A percentile compares a stretch with the other conserved stretches of the same genome.
These are phyloP conservation scores for Pleurotus giganteus DNA, from an alignment of 768 basidiomycete genomes.

Conservation along the genomic window DNA sequence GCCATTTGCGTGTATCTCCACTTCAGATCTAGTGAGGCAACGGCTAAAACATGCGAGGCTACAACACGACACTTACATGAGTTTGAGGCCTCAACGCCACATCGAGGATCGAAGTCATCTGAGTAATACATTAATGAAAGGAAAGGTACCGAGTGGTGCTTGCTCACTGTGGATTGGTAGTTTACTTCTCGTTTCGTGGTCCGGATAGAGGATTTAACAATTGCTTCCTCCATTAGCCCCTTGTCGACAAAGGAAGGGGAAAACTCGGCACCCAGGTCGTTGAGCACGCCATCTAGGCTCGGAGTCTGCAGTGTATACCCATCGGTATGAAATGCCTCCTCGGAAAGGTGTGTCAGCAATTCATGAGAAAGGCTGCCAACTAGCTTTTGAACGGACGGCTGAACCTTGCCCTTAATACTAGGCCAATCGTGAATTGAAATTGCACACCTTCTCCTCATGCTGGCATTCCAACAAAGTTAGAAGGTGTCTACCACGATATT, in stretches of 20 bases:
- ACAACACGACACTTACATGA: slow-evolving; percentile 51
- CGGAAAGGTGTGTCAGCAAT: slow-evolving; percentile 54
- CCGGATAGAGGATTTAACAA: slow-evolving; percentile 40
- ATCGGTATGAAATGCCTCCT: slow-evolving; percentile 65
- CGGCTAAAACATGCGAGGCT: slow-evolving; percentile 8
- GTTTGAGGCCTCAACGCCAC: slow-evolving; percentile 61
- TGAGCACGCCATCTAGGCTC: slow-evolving; percentile 45
- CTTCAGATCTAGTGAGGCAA: slow-evolving; percentile 33
- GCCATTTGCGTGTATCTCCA: slow-evolving; percentile 84
- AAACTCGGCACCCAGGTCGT: slow-evolving; percentile 50
- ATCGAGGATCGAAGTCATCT: slow-evolving; percentile 62
- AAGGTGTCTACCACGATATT: slow-evolving; percentile 55
- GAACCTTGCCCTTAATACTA: slow-evolving; percentile 5
- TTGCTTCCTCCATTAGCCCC: slow-evolving; percentile 40
- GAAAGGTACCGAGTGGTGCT: background rate
- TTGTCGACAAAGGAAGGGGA: slow-evolving; percentile 39
- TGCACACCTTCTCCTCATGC: slow-evolving; percentile 76
- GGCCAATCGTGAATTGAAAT: background rate
- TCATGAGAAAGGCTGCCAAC: slow-evolving; percentile 63
- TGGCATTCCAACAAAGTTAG: slow-evolving; percentile 70
- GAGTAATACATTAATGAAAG: slow-evolving; percentile 13
- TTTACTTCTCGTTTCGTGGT: slow-evolving; percentile 41
- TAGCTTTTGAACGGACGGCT: slow-evolving; percentile 79
- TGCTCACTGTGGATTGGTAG: slow-evolving; percentile 49
- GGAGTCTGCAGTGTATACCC: slow-evolving; percentile 50